Evolutionary conservation across 2,329 filamentous ascomycete genomes (phyloP), one percentile per base, ranked within the genome.

Genomic region (Neurospora sp.): DNA sequence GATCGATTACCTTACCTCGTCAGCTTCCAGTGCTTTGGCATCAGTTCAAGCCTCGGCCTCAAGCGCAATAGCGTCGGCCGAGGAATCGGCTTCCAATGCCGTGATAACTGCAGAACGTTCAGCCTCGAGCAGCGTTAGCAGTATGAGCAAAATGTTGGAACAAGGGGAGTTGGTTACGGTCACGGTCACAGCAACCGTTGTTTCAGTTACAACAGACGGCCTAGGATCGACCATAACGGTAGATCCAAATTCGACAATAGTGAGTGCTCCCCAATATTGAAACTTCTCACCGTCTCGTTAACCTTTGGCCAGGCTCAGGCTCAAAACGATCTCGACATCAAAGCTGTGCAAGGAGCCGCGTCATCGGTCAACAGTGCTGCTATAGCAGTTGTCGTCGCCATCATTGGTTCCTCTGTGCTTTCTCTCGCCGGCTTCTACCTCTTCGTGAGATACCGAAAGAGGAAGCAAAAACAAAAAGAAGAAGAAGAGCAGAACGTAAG

Each of bases 371-470:
- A 76, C 0, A 74, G 78, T 69, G 75, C 75, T 11, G 76, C 78
- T 28, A 69, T 80, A 8, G 77, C 78, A 8, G 77, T 80, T 12
- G 75, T 78, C 23, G 77, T 73, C 28, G 78, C 78, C 41, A 77
- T 79, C 10, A 76, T 80, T 40, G 79, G 78, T 2, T 78, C 78
- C 1, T 73, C 77, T 3, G 69, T 81, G 12, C 72, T 80, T 28
- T 77, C 78, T 2, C 74, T 81, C n/a, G 69, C 79, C 4, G 75
- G 75, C 3, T 78, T 77, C 39, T 75, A 70, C 23, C 36, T 76
- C 2, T 74, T 74, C 43, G 28, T 70, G 15, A 71, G 71, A 11
- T 72, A 69, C 65, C 74, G 70, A n/a, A 69, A 66, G 12, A 68
- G 66, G 6, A 72, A 71, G 52, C 70, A 68, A 28, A 71, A 68